Conservation (phyloP, 169 alveolate species). For the Plasmodium reichenowi region DNA sequence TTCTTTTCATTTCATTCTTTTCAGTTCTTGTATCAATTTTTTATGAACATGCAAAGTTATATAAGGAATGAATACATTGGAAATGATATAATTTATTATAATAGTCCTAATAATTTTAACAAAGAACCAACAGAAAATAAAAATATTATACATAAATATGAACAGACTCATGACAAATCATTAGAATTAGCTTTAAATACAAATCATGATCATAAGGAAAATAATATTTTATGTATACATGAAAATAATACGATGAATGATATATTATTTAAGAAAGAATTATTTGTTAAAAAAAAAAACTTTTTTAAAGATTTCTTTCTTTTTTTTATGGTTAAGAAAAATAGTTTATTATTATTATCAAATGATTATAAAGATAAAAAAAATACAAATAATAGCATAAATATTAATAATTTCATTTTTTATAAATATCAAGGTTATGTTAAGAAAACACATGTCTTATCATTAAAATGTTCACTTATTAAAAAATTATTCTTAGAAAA, state of each 20-base stretch:
- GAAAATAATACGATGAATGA: slow-evolving; percentile 15
- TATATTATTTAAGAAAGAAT: slow-evolving; percentile 28
- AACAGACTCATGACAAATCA: not conserved
- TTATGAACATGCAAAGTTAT: slow-evolving; percentile 68
- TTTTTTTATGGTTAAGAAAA: slow-evolving; percentile 3
- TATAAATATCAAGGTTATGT: slow-evolving; percentile 45
- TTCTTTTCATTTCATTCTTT: slow-evolving; percentile 64
- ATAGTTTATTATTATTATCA: not conserved
- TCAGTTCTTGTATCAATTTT: slow-evolving; percentile 39
- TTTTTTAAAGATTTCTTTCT: slow-evolving; percentile 16
- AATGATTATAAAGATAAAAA: slow-evolving; percentile 7
- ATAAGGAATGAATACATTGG: slow-evolving; percentile 28
- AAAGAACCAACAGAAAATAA: not conserved
- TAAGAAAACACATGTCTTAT: slow-evolving; percentile 43
- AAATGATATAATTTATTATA: no score
- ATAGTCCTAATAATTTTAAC: not conserved
- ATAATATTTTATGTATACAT: slow-evolving; percentile 3
- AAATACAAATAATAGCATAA: slow-evolving; percentile 7
- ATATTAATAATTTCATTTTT: slow-evolving; percentile 67
- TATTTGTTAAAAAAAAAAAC: slow-evolving; percentile 38
- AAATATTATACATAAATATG: no score
- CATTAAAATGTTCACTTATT: slow-evolving; percentile 49
- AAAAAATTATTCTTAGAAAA: slow-evolving; percentile 60
- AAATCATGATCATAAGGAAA: not conserved
- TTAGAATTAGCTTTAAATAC: not conserved